Evolutionary conservation across 371 early-diverging fungal genomes (phyloP).

Genomic region (Mortierella sp.): DNA sequence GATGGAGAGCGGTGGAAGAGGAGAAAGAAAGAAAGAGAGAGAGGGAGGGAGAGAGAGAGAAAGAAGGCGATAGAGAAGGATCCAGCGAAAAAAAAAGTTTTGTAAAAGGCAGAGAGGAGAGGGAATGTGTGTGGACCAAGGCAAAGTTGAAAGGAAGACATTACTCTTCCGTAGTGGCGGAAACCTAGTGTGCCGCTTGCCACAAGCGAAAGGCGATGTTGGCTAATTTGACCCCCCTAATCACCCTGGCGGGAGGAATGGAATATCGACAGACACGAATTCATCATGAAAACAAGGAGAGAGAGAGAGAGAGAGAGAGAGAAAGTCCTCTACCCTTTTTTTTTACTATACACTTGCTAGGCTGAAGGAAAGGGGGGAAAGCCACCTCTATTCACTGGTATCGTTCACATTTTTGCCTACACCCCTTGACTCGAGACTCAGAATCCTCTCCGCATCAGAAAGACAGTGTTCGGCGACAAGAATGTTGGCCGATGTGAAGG

Average conservation of each 20-base stretch:
- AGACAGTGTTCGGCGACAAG: conserved; percentile 61
- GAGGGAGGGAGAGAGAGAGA: background rate
- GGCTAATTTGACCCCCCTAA: background rate
- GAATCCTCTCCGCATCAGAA: conserved; percentile 41
- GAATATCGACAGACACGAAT: background rate
- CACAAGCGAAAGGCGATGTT: too few relatives aligned
- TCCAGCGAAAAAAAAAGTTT: background rate
- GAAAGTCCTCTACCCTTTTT: background rate
- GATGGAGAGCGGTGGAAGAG: background rate
- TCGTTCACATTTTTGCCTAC: background rate
- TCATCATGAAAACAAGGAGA: background rate
- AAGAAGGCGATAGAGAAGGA: background rate
- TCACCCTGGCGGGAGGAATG: conserved; percentile 1
- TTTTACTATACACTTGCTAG: background rate
- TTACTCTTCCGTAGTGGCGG: too few relatives aligned
- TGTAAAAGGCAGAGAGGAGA: background rate
- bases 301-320: background rate
- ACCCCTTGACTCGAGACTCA: conserved; percentile 6
- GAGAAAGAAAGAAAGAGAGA: background rate
- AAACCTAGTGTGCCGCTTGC: background rate
- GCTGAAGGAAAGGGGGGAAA: background rate
- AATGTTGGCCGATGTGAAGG: conserved; percentile 77
- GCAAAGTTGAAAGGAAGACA: too few relatives aligned
- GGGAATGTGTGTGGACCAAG: too few relatives aligned
- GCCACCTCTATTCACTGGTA: background rate